phyloP scores from a whole-genome alignment of 2,329 filamentous ascomycete genomes.

The Orbilia javanica region DNA sequence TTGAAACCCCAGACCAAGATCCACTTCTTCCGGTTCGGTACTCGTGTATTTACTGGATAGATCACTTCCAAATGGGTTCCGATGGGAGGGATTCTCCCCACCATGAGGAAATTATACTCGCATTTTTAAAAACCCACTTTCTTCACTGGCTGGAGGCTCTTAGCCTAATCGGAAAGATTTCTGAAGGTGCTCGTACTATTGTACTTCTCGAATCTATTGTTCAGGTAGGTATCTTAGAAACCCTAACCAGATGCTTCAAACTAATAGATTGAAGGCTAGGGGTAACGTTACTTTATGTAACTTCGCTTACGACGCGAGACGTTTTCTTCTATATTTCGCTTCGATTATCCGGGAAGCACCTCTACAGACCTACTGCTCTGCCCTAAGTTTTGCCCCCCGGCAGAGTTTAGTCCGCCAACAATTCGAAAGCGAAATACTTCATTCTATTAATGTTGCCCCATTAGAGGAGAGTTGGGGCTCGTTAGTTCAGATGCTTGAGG shows the following conservation, averaged over 20 bases:
- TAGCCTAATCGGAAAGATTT: not conserved
- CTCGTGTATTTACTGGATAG: constrained; percentile 64
- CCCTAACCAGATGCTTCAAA: not conserved
- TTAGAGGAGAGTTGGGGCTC: not conserved
- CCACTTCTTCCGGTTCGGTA: constrained; percentile 63
- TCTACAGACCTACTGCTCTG: constrained; percentile 30
- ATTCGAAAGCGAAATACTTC: not conserved
- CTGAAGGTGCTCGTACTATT: not conserved
- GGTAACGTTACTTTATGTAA: not conserved
- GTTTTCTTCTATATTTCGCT: constrained; percentile 4
- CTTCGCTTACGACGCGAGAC: not conserved
- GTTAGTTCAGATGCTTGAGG: not conserved
- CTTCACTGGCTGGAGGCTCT: constrained; percentile 21
- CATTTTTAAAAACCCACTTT: constrained; percentile 14
- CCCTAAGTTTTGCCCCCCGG: not conserved
- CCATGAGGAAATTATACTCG: not conserved
- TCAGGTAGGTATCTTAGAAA: not conserved
- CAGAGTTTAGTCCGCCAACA: constrained; percentile 14
- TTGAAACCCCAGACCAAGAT: constrained; percentile 61
- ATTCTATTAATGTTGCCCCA: not conserved
- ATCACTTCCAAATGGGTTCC: constrained; percentile 63
- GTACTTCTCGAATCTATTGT: not conserved
- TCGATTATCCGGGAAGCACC: constrained; percentile 13
- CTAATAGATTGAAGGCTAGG: not conserved
- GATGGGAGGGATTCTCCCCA: not conserved